Conservation (phyloP, 345 rosid genomes). For the Arabidopsis arenosa region DNA sequence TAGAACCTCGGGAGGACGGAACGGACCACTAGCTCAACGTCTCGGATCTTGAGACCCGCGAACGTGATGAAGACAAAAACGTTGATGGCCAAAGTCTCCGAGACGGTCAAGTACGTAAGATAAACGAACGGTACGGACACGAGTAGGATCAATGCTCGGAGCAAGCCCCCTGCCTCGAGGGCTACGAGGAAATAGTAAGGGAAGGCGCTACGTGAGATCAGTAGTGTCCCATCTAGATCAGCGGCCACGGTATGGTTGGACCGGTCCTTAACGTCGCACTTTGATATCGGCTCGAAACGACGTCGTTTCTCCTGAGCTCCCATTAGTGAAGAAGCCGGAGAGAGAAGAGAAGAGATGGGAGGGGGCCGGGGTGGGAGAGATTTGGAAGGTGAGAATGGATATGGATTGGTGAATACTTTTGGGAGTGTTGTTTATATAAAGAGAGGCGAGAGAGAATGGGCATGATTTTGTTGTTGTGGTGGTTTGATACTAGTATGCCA, state of each 20-base stretch:
- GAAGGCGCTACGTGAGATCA: constrained; percentile 77
- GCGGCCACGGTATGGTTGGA: constrained; percentile 81
- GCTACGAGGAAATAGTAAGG: constrained; percentile 90
- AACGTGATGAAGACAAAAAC: constrained; percentile 70
- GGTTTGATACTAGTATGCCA: constrained; percentile 43
- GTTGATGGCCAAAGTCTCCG: constrained; percentile 73
- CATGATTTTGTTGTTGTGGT: constrained; percentile 42
- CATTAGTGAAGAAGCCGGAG: constrained; percentile 47
- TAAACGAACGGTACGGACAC: constrained; percentile 76
- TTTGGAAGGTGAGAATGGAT: constrained; percentile 43
- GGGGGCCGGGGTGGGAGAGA: constrained; percentile 8
- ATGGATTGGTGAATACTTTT: constrained; percentile 32
- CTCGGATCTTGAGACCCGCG: constrained; percentile 67
- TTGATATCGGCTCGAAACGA: constrained; percentile 59
- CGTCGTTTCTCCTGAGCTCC: constrained; percentile 50
- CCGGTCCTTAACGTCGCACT: constrained; percentile 61
- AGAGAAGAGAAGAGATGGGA: constrained; percentile 25
- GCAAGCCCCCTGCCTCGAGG: constrained; percentile 83
- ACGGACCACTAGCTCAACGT: constrained; percentile 78
- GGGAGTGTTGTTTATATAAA: constrained; percentile 42
- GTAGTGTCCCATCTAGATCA: constrained; percentile 84
- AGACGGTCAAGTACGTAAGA: constrained; percentile 58
- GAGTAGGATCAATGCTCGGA: constrained; percentile 67
- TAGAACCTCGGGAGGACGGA: constrained; percentile 86
- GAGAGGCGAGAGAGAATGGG: constrained; percentile 40